Conservation (phyloP, 331 rosid species). For the Saraca asoca region DNA sequence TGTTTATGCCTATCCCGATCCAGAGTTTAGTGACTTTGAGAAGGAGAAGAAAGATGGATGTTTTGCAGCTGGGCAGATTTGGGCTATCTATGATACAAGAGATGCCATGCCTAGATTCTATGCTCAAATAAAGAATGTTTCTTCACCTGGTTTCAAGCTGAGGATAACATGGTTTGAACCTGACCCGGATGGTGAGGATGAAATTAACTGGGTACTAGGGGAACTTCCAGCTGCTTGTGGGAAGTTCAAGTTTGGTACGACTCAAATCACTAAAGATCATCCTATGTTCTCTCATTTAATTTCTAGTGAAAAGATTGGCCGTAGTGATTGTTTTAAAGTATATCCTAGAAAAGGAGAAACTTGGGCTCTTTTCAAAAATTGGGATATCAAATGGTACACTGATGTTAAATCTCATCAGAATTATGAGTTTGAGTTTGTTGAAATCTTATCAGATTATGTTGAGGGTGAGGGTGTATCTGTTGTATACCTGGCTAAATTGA, state of each 20-base stretch:
- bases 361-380: conserved; percentile 86
- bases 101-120: conserved; percentile 93
- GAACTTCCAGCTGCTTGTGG: conserved; percentile 78
- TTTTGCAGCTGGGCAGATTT: conserved; percentile 70
- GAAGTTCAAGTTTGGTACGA: conserved; percentile 45
- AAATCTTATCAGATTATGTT: conserved; percentile 59
- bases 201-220: conserved; percentile 40
- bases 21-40: conserved; percentile 76
- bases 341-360: conserved; percentile 74
- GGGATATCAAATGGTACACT: conserved; percentile 67
- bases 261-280: conserved; percentile 38
- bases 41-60: conserved; percentile 50
- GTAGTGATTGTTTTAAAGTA: conserved; percentile 39
- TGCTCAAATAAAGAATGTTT: conserved; percentile 62
- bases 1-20: conserved; percentile 50
- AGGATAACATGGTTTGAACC: conserved; percentile 79
- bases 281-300: conserved; percentile 72
- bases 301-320: conserved; percentile 43
- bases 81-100: conserved; percentile 74
- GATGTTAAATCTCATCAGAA: conserved; percentile 39
- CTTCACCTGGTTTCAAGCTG: conserved; percentile 65
- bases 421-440: conserved; percentile 68
- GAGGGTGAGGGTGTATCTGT: conserved; percentile 64
- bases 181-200: conserved; percentile 47
- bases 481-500: conserved; percentile 68